A percentile compares a stretch with the other conserved stretches of the same genome.
phyloP scores from a whole-genome alignment of 1,139 yeast species.

The Pichia inconspicua region DNA sequence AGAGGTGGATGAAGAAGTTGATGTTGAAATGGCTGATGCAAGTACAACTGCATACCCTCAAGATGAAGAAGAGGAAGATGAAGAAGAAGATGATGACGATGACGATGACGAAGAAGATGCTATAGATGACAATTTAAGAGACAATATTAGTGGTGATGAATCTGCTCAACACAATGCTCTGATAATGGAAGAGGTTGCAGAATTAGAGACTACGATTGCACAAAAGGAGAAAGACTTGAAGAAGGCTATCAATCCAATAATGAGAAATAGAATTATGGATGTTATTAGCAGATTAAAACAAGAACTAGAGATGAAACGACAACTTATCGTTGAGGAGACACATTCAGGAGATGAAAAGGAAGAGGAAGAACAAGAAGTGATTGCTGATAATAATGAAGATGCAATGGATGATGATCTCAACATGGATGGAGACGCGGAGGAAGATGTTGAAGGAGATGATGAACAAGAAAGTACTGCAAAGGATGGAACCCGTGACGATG shows the following conservation, averaged over 20 bases:
- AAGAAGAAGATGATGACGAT: constrained; percentile 34
- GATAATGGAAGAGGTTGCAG: constrained; percentile 77
- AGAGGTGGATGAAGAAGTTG: constrained; percentile 20
- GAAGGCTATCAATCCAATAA: constrained; percentile 77
- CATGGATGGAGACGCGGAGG: constrained; percentile 25
- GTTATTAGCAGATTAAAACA: constrained; percentile 72
- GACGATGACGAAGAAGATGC: constrained; percentile 45
- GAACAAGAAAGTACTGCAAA: constrained; percentile 29
- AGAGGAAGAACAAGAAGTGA: constrained; percentile 24
- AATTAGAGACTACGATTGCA: constrained; percentile 70
- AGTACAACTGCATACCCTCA: constrained; percentile 23
- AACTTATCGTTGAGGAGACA: constrained; percentile 44
- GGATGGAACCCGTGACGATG: constrained; percentile 24
- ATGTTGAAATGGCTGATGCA: constrained; percentile 17
- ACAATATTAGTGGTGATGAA: constrained; percentile 30
- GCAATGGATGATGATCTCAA: constrained; percentile 21
- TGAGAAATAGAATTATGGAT: constrained; percentile 80
- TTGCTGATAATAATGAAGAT: constrained; percentile 25
- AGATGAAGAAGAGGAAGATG: constrained; percentile 29
- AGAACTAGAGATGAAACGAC: constrained; percentile 75
- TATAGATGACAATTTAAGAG: constrained; percentile 34
- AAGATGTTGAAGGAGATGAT: constrained; percentile 21
- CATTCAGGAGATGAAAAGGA: constrained; percentile 19
- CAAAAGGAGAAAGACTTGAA: constrained; percentile 68
- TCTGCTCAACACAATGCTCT: constrained; percentile 64